Conservation (phyloP, 176 grass and related monocot genomes). For the Carex pumila region DNA sequence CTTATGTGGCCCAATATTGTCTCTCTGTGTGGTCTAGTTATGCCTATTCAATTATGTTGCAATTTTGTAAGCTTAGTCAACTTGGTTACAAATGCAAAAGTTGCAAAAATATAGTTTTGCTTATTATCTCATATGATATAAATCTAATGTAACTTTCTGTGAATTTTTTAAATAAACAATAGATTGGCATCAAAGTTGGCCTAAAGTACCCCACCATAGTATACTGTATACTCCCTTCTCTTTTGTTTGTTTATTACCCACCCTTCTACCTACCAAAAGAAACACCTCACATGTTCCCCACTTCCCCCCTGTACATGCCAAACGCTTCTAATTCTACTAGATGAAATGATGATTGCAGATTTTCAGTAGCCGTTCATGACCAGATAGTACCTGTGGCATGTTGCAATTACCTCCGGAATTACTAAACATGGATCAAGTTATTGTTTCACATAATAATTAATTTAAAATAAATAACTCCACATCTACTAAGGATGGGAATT, state of each 20-base stretch:
- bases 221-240: neutral
- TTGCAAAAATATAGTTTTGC: no score
- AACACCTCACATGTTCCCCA: slow-evolving; percentile 64
- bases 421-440: neutral
- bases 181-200: slow-evolving; percentile 6
- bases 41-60: neutral
- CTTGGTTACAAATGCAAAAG: neutral
- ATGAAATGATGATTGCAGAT: neutral
- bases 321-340: slow-evolving; percentile 2
- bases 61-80: neutral
- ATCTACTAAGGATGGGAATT: neutral
- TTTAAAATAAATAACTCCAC: neutral
- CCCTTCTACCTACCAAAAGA: slow-evolving; percentile 31
- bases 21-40: neutral
- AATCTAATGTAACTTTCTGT: neutral
- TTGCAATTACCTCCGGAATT: neutral
- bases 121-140: neutral
- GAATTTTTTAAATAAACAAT: neutral
- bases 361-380: neutral
- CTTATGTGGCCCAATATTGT: neutral
- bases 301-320: slow-evolving; percentile 27
- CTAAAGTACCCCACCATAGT: slow-evolving; percentile 13
- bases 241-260: slow-evolving; percentile 28
- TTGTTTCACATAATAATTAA: neutral
- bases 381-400: neutral